Percentiles rank a stretch among this genome's conserved stretches.
These are phyloP conservation scores for Monilinia vaccinii-corymbosi DNA, from an alignment of 2,329 filamentous ascomycete species.

Conservation along the genomic window DNA sequence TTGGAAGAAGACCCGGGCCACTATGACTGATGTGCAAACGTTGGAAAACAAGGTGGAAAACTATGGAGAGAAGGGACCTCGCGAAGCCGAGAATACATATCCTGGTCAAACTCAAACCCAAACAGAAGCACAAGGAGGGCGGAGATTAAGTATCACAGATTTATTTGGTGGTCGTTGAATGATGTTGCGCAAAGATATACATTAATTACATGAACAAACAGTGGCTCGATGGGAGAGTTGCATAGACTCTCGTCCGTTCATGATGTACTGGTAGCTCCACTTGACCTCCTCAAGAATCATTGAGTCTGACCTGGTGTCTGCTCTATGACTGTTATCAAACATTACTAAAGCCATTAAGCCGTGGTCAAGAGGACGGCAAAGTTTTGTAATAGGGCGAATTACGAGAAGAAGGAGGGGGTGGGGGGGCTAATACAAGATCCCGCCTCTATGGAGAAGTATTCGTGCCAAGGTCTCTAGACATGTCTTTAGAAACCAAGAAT, in stretches of 20 bases:
- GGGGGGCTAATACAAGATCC: neutral
- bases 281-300: neutral
- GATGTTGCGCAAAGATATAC: neutral
- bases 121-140: neutral
- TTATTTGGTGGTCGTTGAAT: conserved; percentile 1
- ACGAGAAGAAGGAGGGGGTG: neutral
- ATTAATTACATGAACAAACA: neutral
- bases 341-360: neutral
- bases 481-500: neutral
- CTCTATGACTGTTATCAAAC: neutral
- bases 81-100: conserved; percentile 9
- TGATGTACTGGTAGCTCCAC: neutral
- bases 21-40: neutral
- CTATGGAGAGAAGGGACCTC: conserved; percentile 13
- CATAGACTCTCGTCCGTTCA: neutral
- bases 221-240: neutral
- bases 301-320: neutral
- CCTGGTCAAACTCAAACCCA: conserved; percentile 1
- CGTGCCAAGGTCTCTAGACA: neutral
- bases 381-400: neutral
- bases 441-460: neutral
- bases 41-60: conserved; percentile 10
- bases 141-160: conserved; percentile 1
- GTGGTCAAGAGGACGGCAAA: neutral
- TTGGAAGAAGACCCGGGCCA: conserved; percentile 16